Percentiles rank a stretch among this genome's conserved stretches.
These are phyloP conservation scores for Ustilago vetiveriae DNA, from an alignment of 1,284 basidiomycete species.

Conservation along the genomic window DNA sequence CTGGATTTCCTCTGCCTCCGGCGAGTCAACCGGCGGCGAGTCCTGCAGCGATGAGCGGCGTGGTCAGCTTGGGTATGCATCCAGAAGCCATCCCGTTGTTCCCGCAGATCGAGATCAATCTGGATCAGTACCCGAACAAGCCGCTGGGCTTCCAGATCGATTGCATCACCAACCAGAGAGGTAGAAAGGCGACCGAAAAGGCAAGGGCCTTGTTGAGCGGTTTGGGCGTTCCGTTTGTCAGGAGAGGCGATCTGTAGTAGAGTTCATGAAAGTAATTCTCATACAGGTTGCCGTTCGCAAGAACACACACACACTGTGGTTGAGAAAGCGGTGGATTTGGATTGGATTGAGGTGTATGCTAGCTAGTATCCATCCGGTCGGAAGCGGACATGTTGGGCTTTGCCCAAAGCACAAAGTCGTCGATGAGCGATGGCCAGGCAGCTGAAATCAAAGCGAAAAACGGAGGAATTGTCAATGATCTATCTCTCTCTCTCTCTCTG, in stretches of 20 bases:
- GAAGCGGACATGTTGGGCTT: slow-evolving; percentile 25
- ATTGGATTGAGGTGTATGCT: too few relatives aligned
- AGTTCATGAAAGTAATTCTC: too few relatives aligned
- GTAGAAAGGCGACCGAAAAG: slow-evolving; percentile 59
- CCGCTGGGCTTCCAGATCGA: slow-evolving; percentile 65
- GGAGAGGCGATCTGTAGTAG: slow-evolving; percentile 51
- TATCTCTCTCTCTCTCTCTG: too few relatives aligned
- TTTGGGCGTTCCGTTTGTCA: slow-evolving; percentile 63
- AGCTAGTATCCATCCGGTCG: slow-evolving; percentile 57
- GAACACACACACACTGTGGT: too few relatives aligned
- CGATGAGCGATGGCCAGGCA: slow-evolving; percentile 87
- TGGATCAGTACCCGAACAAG: slow-evolving; percentile 64
- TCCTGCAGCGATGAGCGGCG: slow-evolving; percentile 81
- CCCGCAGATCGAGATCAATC: slow-evolving; percentile 71
- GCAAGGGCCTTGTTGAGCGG: slow-evolving; percentile 62
- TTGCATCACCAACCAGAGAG: slow-evolving; percentile 65
- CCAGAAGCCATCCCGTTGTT: slow-evolving; percentile 87
- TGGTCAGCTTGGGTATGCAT: slow-evolving; percentile 86
- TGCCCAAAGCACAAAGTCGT: slow-evolving; percentile 77
- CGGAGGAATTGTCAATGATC: neutral
- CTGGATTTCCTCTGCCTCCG: slow-evolving; percentile 79
- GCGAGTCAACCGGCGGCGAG: slow-evolving; percentile 54
- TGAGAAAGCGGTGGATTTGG: too few relatives aligned
- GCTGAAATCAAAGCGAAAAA: slow-evolving; percentile 68
- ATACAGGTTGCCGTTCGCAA: too few relatives aligned